These are phyloP conservation scores for Colletotrichum sp. DNA, from an alignment of 2,329 filamentous ascomycete species.

Conservation along the genomic window DNA sequence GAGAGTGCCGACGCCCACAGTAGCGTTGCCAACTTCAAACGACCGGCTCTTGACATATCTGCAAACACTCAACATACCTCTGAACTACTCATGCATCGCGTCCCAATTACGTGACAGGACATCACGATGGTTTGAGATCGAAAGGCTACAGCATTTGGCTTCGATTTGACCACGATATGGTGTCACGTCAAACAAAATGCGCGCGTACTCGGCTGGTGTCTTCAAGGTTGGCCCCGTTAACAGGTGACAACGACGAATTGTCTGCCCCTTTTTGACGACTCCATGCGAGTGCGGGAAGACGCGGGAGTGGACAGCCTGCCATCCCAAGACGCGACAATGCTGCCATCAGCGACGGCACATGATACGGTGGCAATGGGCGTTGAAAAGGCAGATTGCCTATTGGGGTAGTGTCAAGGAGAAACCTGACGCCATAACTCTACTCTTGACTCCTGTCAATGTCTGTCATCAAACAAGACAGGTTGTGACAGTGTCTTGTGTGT, in stretches of 20 bases:
- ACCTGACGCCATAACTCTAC: constrained; percentile 7
- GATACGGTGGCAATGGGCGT: constrained; percentile 1
- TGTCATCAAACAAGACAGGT: constrained; percentile 4
- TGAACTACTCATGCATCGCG: background rate
- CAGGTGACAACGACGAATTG: background rate
- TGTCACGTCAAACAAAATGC: background rate
- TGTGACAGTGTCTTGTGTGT: constrained; percentile 4
- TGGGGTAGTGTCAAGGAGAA: background rate
- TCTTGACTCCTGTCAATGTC: constrained; percentile 9
- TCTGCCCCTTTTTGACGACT: background rate
- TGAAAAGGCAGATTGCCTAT: background rate
- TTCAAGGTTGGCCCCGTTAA: background rate
- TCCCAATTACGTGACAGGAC: background rate
- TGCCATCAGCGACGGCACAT: constrained; percentile 9
- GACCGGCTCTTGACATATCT: background rate
- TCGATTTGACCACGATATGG: background rate
- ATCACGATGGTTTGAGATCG: background rate
- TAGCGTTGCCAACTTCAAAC: background rate
- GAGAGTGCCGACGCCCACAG: background rate
- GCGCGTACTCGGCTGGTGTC: background rate
- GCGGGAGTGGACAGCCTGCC: constrained; percentile 3
- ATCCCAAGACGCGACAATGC: constrained; percentile 10
- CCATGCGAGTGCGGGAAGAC: constrained; percentile 4
- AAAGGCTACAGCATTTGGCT: background rate
- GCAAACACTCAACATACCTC: background rate